Conservation (phyloP, 2,329 filamentous ascomycete genomes). For the Clonostachys solani region DNA sequence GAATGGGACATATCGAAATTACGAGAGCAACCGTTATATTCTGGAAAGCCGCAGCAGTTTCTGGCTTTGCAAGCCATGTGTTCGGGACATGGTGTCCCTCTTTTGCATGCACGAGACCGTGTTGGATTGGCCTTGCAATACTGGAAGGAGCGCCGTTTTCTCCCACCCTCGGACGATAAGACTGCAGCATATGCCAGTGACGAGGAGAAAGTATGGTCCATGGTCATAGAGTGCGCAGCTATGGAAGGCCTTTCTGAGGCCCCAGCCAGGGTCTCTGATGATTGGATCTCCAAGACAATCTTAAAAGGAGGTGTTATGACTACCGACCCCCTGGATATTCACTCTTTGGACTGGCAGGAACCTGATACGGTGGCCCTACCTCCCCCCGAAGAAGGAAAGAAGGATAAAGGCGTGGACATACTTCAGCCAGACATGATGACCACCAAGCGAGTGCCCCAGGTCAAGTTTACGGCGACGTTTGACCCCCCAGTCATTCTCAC, state of each 20-base stretch:
- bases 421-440: conserved; percentile 38
- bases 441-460: conserved; percentile 57
- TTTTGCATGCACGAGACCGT: conserved; percentile 63
- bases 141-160: conserved; percentile 62
- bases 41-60: conserved; percentile 39
- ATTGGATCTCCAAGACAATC: conserved; percentile 69
- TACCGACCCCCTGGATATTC: conserved; percentile 30
- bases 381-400: conserved; percentile 36
- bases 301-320: conserved; percentile 47
- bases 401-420: conserved; percentile 44
- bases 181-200: conserved; percentile 30
- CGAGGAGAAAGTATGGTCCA: conserved; percentile 55
- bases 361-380: conserved; percentile 61
- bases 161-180: conserved; percentile 28
- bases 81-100: conserved; percentile 63
- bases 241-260: conserved; percentile 41
- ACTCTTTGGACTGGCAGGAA: conserved; percentile 66
- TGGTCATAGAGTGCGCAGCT: conserved; percentile 62
- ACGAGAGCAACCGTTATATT: conserved; percentile 39
- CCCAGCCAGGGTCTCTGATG: conserved; percentile 65
- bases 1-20: conserved; percentile 63
- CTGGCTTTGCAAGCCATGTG: conserved; percentile 60
- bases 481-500: conserved; percentile 72
- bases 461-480: conserved; percentile 71
- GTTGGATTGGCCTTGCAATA: conserved; percentile 73